Conservation (phyloP, 2,329 filamentous ascomycete genomes). For the Diaporthe sp. region DNA sequence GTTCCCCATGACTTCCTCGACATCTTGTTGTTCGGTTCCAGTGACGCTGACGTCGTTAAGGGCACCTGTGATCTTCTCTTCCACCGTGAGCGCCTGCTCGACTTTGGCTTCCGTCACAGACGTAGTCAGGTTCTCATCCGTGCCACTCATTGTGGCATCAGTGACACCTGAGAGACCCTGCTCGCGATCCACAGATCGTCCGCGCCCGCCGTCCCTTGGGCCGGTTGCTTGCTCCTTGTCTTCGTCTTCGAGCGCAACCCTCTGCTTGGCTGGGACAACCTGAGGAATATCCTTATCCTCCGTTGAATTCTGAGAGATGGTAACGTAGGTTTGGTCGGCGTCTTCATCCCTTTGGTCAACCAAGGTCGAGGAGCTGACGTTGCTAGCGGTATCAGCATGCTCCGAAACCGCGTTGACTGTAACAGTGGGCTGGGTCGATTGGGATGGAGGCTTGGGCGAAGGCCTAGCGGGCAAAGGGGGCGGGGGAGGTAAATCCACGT, state of each 20-base stretch:
- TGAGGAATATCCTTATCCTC: conserved; percentile 33
- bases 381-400: conserved; percentile 59
- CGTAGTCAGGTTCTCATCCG: conserved; percentile 41
- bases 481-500: conserved; percentile 48
- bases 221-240: conserved; percentile 38
- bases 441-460: conserved; percentile 55
- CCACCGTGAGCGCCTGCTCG: conserved; percentile 52
- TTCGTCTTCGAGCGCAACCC: conserved; percentile 40
- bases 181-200: conserved; percentile 31
- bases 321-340: conserved; percentile 54
- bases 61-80: conserved; percentile 61
- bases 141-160: conserved; percentile 44
- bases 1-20: conserved; percentile 94
- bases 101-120: conserved; percentile 45
- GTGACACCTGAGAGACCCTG: conserved; percentile 23
- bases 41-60: conserved; percentile 62
- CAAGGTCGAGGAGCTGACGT: conserved; percentile 66
- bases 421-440: conserved; percentile 42
- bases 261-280: conserved; percentile 47
- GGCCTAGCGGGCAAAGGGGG: conserved; percentile 67
- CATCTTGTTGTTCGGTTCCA: conserved; percentile 86
- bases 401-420: conserved; percentile 48
- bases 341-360: conserved; percentile 59
- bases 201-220: not conserved
- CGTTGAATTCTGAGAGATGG: conserved; percentile 42